A percentile compares a stretch with the other conserved stretches of the same genome.
Conservation (phyloP, 352 stramenopile species). For the Thalassiosira hispida region DNA sequence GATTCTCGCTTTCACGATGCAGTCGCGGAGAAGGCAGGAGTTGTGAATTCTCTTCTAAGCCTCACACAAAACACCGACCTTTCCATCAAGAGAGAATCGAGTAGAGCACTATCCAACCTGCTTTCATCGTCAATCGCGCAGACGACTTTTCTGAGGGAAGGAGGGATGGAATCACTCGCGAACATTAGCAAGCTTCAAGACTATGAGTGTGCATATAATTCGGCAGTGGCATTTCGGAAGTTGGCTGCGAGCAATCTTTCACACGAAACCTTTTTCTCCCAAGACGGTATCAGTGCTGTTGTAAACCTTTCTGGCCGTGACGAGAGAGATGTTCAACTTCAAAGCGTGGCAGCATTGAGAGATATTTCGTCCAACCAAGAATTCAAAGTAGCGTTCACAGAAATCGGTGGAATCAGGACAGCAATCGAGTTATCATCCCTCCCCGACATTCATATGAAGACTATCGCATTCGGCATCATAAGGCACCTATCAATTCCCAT, state of each 20-base stretch:
- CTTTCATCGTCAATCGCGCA: conserved; percentile 88
- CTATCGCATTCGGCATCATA: conserved; percentile 89
- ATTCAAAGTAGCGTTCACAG: conserved; percentile 90
- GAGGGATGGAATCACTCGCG: conserved; percentile 89
- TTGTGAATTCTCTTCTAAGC: conserved; percentile 86
- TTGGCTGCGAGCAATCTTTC: conserved; percentile 85
- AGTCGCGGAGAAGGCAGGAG: conserved; percentile 88
- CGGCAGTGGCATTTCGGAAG: conserved; percentile 90
- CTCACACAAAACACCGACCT: conserved; percentile 29
- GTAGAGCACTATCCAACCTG: conserved; percentile 90
- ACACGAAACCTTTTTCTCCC: conserved; percentile 85
- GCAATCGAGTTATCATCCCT: conserved; percentile 75
- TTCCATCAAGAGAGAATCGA: conserved; percentile 86
- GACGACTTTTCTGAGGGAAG: conserved; percentile 85
- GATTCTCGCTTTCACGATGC: conserved; percentile 86
- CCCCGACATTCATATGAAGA: conserved; percentile 79
- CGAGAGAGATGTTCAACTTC: conserved; percentile 86
- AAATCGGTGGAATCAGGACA: conserved; percentile 88
- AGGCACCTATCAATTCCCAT: conserved; percentile 90
- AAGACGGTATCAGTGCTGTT: conserved; percentile 86
- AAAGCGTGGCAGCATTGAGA: conserved; percentile 91
- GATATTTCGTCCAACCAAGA: conserved; percentile 90
- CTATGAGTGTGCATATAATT: conserved; percentile 91
- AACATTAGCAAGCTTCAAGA: conserved; percentile 89
- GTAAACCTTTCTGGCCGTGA: conserved; percentile 82